phyloP scores from a whole-genome alignment of 345 rosid species.

The Rhizophora mangle region DNA sequence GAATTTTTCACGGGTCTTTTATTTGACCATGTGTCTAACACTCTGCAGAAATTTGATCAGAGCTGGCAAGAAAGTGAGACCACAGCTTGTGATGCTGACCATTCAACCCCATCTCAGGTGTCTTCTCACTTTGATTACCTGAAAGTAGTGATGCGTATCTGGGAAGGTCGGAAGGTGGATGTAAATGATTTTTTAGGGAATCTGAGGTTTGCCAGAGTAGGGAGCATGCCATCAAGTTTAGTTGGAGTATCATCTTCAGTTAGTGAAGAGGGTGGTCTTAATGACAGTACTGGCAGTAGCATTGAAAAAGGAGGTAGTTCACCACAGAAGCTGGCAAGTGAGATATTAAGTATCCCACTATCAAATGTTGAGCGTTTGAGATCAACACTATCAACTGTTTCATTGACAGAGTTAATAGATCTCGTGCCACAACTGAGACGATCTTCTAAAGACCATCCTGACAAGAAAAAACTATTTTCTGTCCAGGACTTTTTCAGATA shows the following conservation, averaged over 20 bases:
- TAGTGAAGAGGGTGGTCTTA: constrained; percentile 54
- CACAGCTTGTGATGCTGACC: constrained; percentile 15
- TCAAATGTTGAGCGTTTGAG: constrained; percentile 89
- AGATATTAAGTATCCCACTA: constrained; percentile 74
- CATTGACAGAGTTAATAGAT: constrained; percentile 80
- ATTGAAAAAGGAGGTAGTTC: constrained; percentile 57
- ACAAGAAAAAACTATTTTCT: constrained; percentile 90
- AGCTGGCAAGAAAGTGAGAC: constrained; percentile 36
- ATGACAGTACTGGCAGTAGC: constrained; percentile 35
- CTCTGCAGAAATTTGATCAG: constrained; percentile 67
- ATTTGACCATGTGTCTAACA: constrained; percentile 52
- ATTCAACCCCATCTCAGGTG: constrained; percentile 23
- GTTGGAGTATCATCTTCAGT: constrained; percentile 65
- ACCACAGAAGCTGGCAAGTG: constrained; percentile 68
- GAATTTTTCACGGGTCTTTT: constrained; percentile 53
- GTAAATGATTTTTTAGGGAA: constrained; percentile 80
- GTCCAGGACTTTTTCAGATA: constrained; percentile 99
- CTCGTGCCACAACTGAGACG: constrained; percentile 76
- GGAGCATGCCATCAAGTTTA: constrained; percentile 75
- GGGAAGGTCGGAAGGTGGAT: constrained; percentile 75
- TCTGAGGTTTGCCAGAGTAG: constrained; percentile 83
- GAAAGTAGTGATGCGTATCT: constrained; percentile 47
- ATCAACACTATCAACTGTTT: constrained; percentile 75
- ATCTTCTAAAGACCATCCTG: constrained; percentile 78
- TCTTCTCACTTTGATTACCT: constrained; percentile 44